Percentiles rank a stretch among this genome's conserved stretches.
These are phyloP conservation scores for Persicaria maculosa DNA, from an alignment of 148 eudicot genomes.

Conservation along the genomic window DNA sequence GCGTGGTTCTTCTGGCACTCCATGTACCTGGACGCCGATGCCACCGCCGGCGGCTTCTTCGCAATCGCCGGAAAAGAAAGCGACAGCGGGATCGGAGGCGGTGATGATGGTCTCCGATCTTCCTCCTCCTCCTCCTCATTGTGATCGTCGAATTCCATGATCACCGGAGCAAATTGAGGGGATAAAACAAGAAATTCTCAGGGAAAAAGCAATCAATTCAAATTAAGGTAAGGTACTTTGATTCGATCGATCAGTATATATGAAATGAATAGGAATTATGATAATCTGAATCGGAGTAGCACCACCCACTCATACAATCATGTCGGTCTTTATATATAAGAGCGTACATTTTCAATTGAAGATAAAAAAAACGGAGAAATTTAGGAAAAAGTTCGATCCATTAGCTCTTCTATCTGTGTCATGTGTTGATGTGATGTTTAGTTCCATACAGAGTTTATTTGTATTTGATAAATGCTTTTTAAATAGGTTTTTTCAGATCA, in stretches of 20 bases:
- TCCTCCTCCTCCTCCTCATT: background rate
- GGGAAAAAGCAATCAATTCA: too few species aligned
- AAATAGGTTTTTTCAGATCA: too few species aligned
- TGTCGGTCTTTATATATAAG: background rate
- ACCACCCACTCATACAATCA: background rate
- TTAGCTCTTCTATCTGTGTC: background rate
- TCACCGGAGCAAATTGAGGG: background rate
- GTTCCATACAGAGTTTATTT: too few species aligned
- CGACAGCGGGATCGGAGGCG: background rate
- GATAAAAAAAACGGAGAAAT: background rate
- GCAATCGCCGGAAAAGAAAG: background rate
- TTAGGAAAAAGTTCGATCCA: too few species aligned
- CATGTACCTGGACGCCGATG: constrained; percentile 15
- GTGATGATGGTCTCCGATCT: background rate
- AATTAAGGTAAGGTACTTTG: too few species aligned
- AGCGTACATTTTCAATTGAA: background rate
- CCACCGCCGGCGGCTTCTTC: background rate
- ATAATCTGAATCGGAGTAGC: background rate
- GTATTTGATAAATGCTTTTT: too few species aligned
- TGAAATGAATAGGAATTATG: background rate
- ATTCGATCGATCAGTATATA: background rate
- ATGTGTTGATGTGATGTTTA: background rate
- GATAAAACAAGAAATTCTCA: too few species aligned
- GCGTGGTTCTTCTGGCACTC: constrained; percentile 40
- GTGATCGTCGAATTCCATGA: background rate